These are phyloP conservation scores for Gracilaria caudata DNA, from an alignment of 23 red algal genomes.

Conservation along the genomic window DNA sequence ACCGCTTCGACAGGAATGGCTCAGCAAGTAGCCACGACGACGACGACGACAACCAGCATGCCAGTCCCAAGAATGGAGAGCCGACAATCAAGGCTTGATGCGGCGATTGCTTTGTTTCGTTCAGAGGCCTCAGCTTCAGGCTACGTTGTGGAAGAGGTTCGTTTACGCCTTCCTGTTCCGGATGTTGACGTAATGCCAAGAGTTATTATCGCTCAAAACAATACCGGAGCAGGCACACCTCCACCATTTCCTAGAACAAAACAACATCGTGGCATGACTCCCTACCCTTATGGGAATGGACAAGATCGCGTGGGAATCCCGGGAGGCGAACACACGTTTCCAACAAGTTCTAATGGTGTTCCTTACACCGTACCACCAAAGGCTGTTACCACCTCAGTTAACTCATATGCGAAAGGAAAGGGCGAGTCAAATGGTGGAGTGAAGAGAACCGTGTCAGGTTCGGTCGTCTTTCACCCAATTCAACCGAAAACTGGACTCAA, in stretches of 20 bases:
- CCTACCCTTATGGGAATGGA: slow-evolving; percentile 29
- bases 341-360: not conserved
- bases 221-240: slow-evolving; percentile 31
- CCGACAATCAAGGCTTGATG: slow-evolving; percentile 63
- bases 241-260: slow-evolving; percentile 52
- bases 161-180: slow-evolving; percentile 59
- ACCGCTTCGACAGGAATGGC: slow-evolving; percentile 22
- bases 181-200: slow-evolving; percentile 66
- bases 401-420: slow-evolving; percentile 16
- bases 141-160: slow-evolving; percentile 73
- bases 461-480: slow-evolving; percentile 45
- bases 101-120: slow-evolving; percentile 66
- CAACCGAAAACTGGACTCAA: not conserved
- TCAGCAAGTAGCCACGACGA: slow-evolving; percentile 27
- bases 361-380: slow-evolving; percentile 17
- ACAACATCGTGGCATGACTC: slow-evolving; percentile 39
- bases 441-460: slow-evolving; percentile 60
- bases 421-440: slow-evolving; percentile 35
- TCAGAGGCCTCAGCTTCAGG: slow-evolving; percentile 71
- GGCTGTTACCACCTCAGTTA: not conserved
- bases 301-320: not conserved
- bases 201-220: slow-evolving; percentile 64
- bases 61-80: slow-evolving; percentile 48
- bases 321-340: not conserved
- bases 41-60: slow-evolving; percentile 22